phyloP scores from a whole-genome alignment of 2,329 filamentous ascomycete genomes.

The Bipolaris oryzae region DNA sequence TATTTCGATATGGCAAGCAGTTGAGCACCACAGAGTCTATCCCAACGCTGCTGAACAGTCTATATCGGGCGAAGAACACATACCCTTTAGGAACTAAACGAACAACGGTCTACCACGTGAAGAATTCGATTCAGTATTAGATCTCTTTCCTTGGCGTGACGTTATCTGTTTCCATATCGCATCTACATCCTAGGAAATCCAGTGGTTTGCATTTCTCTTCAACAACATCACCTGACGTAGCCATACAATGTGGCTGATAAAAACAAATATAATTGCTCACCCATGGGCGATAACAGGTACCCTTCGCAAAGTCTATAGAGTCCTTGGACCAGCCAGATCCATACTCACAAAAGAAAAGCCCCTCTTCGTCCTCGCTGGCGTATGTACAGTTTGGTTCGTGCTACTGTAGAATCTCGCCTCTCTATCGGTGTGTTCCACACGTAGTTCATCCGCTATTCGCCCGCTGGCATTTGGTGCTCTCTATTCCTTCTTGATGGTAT shows the following conservation, averaged over 20 bases:
- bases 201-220: not conserved
- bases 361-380: conserved; percentile 5
- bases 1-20: too few relatives aligned
- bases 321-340: conserved; percentile 13
- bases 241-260: not conserved
- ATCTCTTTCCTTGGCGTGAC: not conserved
- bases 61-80: not conserved
- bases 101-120: not conserved
- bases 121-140: not conserved
- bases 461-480: not conserved
- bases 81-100: not conserved
- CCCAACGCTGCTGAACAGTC: not conserved
- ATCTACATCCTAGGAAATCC: not conserved
- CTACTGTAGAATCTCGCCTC: conserved; percentile 4
- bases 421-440: not conserved
- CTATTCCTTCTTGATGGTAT: conserved; percentile 55
- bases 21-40: not conserved
- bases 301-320: conserved; percentile 14
- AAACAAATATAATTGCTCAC: conserved; percentile 13
- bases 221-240: conserved; percentile 1
- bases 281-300: conserved; percentile 5
- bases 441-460: not conserved
- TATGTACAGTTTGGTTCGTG: conserved; percentile 13
- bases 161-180: not conserved
- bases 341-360: conserved; percentile 15